Conservation (phyloP, 2,329 filamentous ascomycete genomes). For the Blastomyces emzantsi region DNA sequence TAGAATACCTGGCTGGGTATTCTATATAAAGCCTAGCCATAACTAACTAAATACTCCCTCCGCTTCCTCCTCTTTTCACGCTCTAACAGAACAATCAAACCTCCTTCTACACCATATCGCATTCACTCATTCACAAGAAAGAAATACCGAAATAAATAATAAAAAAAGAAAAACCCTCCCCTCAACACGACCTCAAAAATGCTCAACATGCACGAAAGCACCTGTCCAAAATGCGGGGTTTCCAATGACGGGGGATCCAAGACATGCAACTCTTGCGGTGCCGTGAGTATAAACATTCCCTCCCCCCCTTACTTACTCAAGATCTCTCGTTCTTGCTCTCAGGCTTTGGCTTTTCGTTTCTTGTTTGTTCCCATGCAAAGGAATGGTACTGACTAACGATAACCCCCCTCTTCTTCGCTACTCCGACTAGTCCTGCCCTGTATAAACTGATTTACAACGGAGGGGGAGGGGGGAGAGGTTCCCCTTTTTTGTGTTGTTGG, state of each 20-base stretch:
- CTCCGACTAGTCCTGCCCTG: too few relatives aligned
- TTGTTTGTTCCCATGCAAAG: background rate
- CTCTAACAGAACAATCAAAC: background rate
- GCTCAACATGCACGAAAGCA: background rate
- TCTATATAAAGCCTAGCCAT: too few relatives aligned
- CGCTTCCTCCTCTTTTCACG: too few relatives aligned
- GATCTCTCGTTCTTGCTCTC: background rate
- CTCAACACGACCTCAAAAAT: background rate
- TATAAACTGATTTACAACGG: too few relatives aligned
- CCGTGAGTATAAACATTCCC: background rate
- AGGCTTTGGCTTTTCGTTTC: background rate
- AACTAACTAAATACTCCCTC: too few relatives aligned
- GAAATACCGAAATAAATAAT: background rate
- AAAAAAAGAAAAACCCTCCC: background rate
- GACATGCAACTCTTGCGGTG: constrained; percentile 1
- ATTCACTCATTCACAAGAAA: too few relatives aligned
- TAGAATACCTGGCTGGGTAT: too few relatives aligned
- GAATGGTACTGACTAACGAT: too few relatives aligned
- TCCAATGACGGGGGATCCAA: background rate
- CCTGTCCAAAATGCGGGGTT: constrained; percentile 1
- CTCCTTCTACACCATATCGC: background rate
- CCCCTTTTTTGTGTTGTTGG: too few relatives aligned
- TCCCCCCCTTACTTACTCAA: too few relatives aligned
- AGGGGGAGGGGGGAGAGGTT: too few relatives aligned
- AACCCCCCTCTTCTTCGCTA: too few relatives aligned